These are phyloP conservation scores for Saturnispora zaruensis DNA, from an alignment of 805 yeast species.

Conservation along the genomic window DNA sequence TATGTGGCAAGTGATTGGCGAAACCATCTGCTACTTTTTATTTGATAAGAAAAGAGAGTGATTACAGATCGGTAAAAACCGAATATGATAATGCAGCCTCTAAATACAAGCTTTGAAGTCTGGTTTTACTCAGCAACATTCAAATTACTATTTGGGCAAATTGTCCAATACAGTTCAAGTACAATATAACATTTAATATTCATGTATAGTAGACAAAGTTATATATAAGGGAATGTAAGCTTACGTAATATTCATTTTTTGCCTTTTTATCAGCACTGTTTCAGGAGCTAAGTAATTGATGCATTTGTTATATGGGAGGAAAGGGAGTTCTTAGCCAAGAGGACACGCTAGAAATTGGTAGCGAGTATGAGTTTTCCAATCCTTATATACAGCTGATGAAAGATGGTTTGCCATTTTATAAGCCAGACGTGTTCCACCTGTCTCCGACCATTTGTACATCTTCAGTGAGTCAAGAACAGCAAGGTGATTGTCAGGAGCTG, in stretches of 20 bases:
- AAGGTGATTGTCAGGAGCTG: background rate
- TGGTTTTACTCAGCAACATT: background rate
- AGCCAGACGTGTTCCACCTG: slow-evolving; percentile 29
- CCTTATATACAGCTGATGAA: slow-evolving; percentile 21
- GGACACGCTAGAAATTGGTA: background rate
- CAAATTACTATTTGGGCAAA: background rate
- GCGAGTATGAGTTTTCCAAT: slow-evolving; percentile 14
- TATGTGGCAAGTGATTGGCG: slow-evolving; percentile 82
- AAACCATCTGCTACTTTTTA: slow-evolving; percentile 4
- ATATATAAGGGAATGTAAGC: background rate
- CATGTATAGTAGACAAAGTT: background rate
- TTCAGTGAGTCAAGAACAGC: background rate
- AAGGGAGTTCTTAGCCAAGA: background rate
- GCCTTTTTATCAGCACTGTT: background rate
- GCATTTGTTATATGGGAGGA: background rate
- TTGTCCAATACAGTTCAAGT: background rate
- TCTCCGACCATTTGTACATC: slow-evolving; percentile 22
- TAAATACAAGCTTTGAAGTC: background rate
- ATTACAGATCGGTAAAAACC: slow-evolving; percentile 3
- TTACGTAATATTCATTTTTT: background rate
- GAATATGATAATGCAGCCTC: background rate
- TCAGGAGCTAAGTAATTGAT: background rate
- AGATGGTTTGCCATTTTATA: slow-evolving; percentile 26
- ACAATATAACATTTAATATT: background rate
- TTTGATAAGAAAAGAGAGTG: background rate